Conservation (phyloP, 1,284 basidiomycete genomes). For the Coniophora puteana region DNA sequence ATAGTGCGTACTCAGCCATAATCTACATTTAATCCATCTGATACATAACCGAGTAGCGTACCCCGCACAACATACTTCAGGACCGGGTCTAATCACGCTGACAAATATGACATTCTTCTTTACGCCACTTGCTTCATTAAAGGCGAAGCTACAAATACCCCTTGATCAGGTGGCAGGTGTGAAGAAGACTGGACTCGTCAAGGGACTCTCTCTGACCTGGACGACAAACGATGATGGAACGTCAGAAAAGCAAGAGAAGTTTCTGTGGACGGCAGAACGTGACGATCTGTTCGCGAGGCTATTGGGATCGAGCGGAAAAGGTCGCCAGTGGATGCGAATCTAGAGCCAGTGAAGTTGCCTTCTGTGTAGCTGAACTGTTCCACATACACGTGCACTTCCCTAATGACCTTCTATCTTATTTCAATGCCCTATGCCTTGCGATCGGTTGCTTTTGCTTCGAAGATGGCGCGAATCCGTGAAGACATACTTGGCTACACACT, state of each 20-base stretch:
- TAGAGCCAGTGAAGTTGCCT: slow-evolving; percentile 15
- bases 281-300: slow-evolving; percentile 67
- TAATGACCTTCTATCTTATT: background rate
- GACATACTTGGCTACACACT: background rate
- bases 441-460: background rate
- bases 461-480: background rate
- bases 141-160: slow-evolving; percentile 43
- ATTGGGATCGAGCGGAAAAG: slow-evolving; percentile 49
- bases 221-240: slow-evolving; percentile 20
- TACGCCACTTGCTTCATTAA: slow-evolving; percentile 46
- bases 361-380: slow-evolving; percentile 10
- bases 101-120: slow-evolving; percentile 47
- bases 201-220: slow-evolving; percentile 51
- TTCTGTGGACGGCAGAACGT: slow-evolving; percentile 55
- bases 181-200: slow-evolving; percentile 52
- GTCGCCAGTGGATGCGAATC: slow-evolving; percentile 34
- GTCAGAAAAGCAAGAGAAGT: slow-evolving; percentile 46
- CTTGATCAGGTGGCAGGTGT: slow-evolving; percentile 47
- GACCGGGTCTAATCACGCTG: slow-evolving; percentile 57
- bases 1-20: slow-evolving; percentile 32
- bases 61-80: slow-evolving; percentile 52
- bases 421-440: background rate
- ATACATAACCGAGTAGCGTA: slow-evolving; percentile 49
- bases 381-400: background rate
- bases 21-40: slow-evolving; percentile 2